These are phyloP conservation scores for Ophiocordyceps camponoti-rufipedis DNA, from an alignment of 2,329 filamentous ascomycete genomes.

Conservation along the genomic window DNA sequence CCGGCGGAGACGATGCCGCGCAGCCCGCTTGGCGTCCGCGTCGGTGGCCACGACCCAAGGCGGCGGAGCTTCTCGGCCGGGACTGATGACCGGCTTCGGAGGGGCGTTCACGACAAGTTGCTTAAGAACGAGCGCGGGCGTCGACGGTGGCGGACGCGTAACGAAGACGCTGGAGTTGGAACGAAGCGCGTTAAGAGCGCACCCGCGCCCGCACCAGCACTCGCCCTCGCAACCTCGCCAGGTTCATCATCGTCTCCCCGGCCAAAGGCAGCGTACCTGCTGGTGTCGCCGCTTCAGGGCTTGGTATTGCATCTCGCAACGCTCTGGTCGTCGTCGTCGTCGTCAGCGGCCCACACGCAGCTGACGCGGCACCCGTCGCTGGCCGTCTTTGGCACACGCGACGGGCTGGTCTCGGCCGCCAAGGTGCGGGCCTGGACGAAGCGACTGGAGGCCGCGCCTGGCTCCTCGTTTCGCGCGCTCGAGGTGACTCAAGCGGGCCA, in stretches of 20 bases:
- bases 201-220: not conserved
- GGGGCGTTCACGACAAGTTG: slow-evolving; percentile 28
- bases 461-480: slow-evolving; percentile 25
- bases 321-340: slow-evolving; percentile 24
- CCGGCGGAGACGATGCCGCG: slow-evolving; percentile 8
- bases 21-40: slow-evolving; percentile 18
- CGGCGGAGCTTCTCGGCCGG: slow-evolving; percentile 22
- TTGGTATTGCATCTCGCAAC: slow-evolving; percentile 43
- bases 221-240: not conserved
- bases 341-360: slow-evolving; percentile 25
- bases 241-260: not conserved
- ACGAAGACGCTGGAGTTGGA: not conserved
- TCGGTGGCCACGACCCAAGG: slow-evolving; percentile 30
- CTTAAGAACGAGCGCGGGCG: slow-evolving; percentile 11
- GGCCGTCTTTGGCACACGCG: slow-evolving; percentile 55
- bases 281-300: slow-evolving; percentile 50
- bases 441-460: slow-evolving; percentile 22
- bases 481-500: slow-evolving; percentile 38
- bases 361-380: slow-evolving; percentile 42
- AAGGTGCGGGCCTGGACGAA: slow-evolving; percentile 50
- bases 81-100: slow-evolving; percentile 24
- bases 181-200: not conserved
- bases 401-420: slow-evolving; percentile 50
- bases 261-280: slow-evolving; percentile 34
- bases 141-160: slow-evolving; percentile 1